Percentiles rank a stretch among this genome's conserved stretches.
Conservation (phyloP, 768 basidiomycete species). For the Dacryopinax primogenitus region DNA sequence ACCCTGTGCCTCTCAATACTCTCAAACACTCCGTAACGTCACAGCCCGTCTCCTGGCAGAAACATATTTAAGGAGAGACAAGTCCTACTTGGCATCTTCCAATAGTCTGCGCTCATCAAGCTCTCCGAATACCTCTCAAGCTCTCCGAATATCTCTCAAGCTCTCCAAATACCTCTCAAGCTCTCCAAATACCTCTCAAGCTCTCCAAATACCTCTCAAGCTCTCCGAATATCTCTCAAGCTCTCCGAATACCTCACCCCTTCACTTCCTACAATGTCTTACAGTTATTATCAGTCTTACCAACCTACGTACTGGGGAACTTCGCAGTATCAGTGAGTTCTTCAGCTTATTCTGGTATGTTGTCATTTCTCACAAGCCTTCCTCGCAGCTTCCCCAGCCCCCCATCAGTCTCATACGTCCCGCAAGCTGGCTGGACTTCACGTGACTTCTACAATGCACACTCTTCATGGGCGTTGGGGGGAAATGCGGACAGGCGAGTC, state of each 20-base stretch:
- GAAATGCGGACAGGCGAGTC: background rate
- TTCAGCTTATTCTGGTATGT: background rate
- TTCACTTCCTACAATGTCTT: background rate
- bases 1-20: too few species aligned
- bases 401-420: background rate
- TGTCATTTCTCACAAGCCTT: background rate
- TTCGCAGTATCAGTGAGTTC: conserved; percentile 2
- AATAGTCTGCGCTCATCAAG: background rate
- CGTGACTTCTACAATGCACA: conserved; percentile 7
- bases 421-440: background rate
- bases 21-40: background rate
- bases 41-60: background rate
- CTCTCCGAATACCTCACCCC: background rate
- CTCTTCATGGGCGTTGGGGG: background rate
- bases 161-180: background rate
- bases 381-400: background rate
- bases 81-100: too few species aligned
- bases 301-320: conserved; percentile 5
- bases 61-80: background rate
- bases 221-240: background rate
- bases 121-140: background rate
- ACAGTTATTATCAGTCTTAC: background rate
- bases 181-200: background rate
- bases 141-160: background rate
- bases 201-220: background rate